Conservation (phyloP, 2,329 filamentous ascomycete genomes). For the Penicillium vulpinum region DNA sequence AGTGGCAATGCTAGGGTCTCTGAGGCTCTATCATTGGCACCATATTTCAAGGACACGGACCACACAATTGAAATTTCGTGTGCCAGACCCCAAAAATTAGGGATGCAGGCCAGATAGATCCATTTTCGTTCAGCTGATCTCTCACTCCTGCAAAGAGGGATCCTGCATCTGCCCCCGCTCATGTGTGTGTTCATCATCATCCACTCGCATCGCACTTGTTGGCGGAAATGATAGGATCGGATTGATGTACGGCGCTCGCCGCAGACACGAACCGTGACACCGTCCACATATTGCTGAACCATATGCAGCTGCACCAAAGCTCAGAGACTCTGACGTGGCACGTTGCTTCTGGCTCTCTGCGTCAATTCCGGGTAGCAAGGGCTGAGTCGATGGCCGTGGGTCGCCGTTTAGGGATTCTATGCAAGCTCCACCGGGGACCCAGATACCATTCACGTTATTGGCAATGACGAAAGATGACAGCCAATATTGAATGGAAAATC, state of each 20-base stretch:
- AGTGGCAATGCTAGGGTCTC: conserved; percentile 37
- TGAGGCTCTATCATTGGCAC: conserved; percentile 35
- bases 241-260: conserved; percentile 31
- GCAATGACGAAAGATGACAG: conserved; percentile 11
- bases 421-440: conserved; percentile 13
- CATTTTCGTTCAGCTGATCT: conserved; percentile 45
- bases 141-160: conserved; percentile 41
- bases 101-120: conserved; percentile 22
- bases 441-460: conserved; percentile 14
- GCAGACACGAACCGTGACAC: conserved; percentile 37
- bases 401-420: conserved; percentile 18
- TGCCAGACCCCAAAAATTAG: conserved; percentile 16
- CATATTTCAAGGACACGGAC: conserved; percentile 22
- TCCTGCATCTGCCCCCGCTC: conserved; percentile 40
- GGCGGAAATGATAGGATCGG: conserved; percentile 35
- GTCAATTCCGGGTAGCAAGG: conserved; percentile 26
- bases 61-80: conserved; percentile 23
- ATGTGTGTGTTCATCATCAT: conserved; percentile 38
- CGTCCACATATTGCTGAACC: conserved; percentile 35
- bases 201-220: conserved; percentile 26
- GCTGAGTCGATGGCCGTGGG: conserved; percentile 27
- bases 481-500: conserved; percentile 8
- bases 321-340: conserved; percentile 46
- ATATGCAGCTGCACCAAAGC: conserved; percentile 42
- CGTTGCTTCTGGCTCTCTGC: conserved; percentile 34